Evolutionary conservation across 2,329 filamentous ascomycete genomes (phyloP).

Genomic region (Penicillium occitanis): DNA sequence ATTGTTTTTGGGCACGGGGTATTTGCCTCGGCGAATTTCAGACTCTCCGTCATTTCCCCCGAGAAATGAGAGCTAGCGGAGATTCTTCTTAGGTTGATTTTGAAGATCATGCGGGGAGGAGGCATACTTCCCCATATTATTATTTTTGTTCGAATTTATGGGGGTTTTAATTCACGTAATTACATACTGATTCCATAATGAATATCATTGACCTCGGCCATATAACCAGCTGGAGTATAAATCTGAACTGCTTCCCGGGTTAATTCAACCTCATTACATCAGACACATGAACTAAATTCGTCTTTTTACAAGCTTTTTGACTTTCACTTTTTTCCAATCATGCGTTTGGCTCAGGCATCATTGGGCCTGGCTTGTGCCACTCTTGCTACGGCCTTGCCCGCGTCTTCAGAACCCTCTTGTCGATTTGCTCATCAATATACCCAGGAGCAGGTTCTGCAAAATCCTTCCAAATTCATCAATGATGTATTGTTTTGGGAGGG

Average conservation of each 20-base stretch:
- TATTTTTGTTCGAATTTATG: background rate
- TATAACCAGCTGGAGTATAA: background rate
- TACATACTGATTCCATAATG: background rate
- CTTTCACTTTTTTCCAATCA: background rate
- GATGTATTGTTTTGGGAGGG: constrained; percentile 48
- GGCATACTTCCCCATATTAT: background rate
- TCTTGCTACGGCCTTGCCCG: background rate
- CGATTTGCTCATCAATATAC: constrained; percentile 28
- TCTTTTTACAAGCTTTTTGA: background rate
- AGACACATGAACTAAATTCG: background rate
- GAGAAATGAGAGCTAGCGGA: background rate
- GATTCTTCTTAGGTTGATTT: background rate
- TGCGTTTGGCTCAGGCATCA: background rate
- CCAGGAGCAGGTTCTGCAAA: constrained; percentile 31
- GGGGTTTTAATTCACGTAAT: background rate
- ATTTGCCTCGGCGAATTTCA: background rate
- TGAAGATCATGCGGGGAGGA: background rate
- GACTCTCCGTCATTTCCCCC: background rate
- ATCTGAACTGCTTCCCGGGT: background rate
- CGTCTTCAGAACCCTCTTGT: constrained; percentile 20
- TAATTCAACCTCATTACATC: background rate
- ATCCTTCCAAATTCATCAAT: constrained; percentile 34
- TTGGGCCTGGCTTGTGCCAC: background rate
- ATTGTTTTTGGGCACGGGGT: background rate
- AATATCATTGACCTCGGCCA: background rate